Conservation (phyloP, 2,329 filamentous ascomycete genomes). For the Westerdykella aurantiaca region DNA sequence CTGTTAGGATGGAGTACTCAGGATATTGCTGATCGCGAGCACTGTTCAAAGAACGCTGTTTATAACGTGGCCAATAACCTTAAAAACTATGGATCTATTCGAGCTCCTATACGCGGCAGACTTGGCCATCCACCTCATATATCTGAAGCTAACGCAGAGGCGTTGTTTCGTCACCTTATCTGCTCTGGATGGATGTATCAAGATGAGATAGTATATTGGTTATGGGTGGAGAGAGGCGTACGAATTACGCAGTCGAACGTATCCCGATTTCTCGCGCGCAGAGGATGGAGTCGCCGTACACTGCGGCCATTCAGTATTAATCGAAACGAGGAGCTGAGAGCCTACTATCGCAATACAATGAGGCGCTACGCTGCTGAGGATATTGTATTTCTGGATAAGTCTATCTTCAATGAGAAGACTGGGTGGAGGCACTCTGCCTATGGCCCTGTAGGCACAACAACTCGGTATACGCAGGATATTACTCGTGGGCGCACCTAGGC, state of each 20-base stretch:
- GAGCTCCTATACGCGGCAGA: background rate
- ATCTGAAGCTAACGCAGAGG: background rate
- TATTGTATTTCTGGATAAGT: slow-evolving; percentile 8
- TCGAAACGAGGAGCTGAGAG: slow-evolving; percentile 1
- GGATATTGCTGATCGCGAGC: too few species aligned
- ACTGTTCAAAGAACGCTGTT: too few species aligned
- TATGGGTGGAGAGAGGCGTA: slow-evolving; percentile 2
- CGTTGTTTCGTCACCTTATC: background rate
- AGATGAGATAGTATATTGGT: slow-evolving; percentile 2
- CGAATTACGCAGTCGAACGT: background rate
- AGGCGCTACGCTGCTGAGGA: slow-evolving; percentile 7
- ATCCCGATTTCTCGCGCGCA: background rate
- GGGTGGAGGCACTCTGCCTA: slow-evolving; percentile 8
- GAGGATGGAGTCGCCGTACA: background rate
- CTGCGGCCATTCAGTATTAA: background rate
- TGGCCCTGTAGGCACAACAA: slow-evolving; percentile 1
- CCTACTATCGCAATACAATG: background rate
- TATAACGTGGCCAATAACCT: too few species aligned
- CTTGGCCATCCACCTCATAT: background rate
- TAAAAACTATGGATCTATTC: too few species aligned
- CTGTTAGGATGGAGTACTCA: too few species aligned
- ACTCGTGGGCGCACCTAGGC: background rate
- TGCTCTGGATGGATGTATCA: slow-evolving; percentile 1
- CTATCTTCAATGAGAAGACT: slow-evolving; percentile 10
- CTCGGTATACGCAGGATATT: too few species aligned